phyloP scores from a whole-genome alignment of 1,284 basidiomycete species.

The Fomes fomentarius region DNA sequence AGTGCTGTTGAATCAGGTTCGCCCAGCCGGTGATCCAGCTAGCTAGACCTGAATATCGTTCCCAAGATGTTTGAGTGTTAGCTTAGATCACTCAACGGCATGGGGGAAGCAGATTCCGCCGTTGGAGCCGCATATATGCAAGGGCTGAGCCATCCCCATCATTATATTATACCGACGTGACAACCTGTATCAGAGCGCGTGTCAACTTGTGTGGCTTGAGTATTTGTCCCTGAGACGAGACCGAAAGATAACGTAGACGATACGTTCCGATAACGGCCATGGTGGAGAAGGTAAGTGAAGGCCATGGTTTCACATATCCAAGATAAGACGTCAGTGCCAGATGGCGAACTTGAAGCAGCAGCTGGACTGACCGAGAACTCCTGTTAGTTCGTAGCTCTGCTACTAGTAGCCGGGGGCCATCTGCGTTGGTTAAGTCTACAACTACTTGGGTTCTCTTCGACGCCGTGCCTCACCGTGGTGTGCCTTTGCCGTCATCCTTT shows the following conservation, averaged over 20 bases:
- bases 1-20: conserved; percentile 61
- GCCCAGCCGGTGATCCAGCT: conserved; percentile 80
- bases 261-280: conserved; percentile 72
- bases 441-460: too few relatives aligned
- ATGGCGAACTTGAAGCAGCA: neutral
- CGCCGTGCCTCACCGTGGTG: too few relatives aligned
- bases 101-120: conserved; percentile 72
- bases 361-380: neutral
- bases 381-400: too few relatives aligned
- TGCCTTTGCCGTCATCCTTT: too few relatives aligned
- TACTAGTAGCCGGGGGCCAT: too few relatives aligned
- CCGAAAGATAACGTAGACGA: conserved; percentile 66
- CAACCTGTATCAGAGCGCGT: conserved; percentile 46
- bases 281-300: conserved; percentile 72
- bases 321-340: neutral
- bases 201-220: neutral
- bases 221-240: conserved; percentile 50
- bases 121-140: conserved; percentile 67
- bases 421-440: too few relatives aligned
- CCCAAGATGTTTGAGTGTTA: conserved; percentile 64
- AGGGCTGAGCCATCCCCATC: conserved; percentile 79
- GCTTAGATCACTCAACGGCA: conserved; percentile 68
- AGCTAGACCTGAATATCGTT: conserved; percentile 60
- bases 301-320: conserved; percentile 65
- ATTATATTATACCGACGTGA: conserved; percentile 74